Base-by-base conservation (phyloP, 345 rosid genomes). In the Corchorus olitorius region DNA sequence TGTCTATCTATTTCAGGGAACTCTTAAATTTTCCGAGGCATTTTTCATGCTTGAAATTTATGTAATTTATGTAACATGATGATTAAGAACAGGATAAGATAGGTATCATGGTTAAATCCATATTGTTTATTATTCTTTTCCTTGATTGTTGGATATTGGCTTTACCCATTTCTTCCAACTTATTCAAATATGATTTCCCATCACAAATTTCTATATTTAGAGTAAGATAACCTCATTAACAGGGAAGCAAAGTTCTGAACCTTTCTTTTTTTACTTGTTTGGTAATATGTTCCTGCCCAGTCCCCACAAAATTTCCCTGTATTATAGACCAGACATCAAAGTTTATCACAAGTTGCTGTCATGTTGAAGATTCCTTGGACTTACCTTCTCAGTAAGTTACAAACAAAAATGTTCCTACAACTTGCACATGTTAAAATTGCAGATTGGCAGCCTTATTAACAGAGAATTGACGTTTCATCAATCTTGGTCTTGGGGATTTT, bases 61-160 rank as follows among this genome's bases (percentile, higher is more conserved):
- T 77, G 71, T 72, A 75, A 49, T 43, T 76, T 11, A 50, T 77
- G 71, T 72, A 75, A 49, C 69, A 67, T 41, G 48, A 67, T 41
- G 48, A 50, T 85, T 22, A 53, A 56, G 37, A 78, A 46, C 20
- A 56, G 34, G 72, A 22, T 56, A 8, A 66, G 52, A 48, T 34
- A 37, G 48, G 15, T 4, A 6, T 71, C 45, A 70, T 3, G 61
- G 22, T 55, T 20, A n/a, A n/a, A 56, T 53, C 65, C 65, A 33
- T 78, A 60, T 15, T 5, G 20, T 27, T 27, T 27, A 60, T 67
- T 39, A 46, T 64, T 58, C 34, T 66, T 52, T 8, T 1, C 35
- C 15, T 15, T 14, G 6, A 5, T 45, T 6, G 48, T 5, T 45
- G 48, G 48, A 45, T 45, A 5, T 4, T 45, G 48, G 48, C 10